These are phyloP conservation scores for Melaleuca alternifolia DNA, from an alignment of 345 rosid genomes.

Conservation along the genomic window DNA sequence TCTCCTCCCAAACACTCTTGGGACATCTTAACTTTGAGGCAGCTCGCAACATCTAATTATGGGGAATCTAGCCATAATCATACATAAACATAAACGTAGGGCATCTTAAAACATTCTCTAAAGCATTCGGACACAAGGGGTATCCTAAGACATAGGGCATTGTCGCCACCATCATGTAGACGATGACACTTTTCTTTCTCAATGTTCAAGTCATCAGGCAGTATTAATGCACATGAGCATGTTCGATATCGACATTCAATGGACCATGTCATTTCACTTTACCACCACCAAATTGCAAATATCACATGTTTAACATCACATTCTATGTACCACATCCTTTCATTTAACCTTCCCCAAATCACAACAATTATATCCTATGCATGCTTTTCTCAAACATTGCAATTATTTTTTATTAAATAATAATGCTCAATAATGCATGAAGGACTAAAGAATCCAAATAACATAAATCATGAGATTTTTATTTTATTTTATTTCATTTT, in stretches of 20 bases:
- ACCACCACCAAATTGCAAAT: rapidly evolving
- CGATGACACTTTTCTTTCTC: no score
- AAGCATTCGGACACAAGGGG: no score
- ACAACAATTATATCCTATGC: no score
- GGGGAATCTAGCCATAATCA: background rate
- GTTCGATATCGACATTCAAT: rapidly evolving
- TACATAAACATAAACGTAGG: no score
- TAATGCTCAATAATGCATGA: no score
- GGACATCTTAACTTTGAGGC: rapidly evolving
- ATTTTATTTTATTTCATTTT: no score
- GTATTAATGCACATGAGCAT: background rate
- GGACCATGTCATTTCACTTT: background rate
- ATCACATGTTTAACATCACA: background rate
- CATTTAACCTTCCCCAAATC: no score
- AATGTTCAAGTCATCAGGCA: background rate
- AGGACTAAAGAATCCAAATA: no score
- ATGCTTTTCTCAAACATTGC: no score
- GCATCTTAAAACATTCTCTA: rapidly evolving
- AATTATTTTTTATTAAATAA: no score
- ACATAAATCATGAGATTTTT: no score
- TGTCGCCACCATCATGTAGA: background rate
- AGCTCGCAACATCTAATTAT: rapidly evolving
- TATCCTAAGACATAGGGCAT: rapidly evolving
- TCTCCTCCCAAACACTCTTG: rapidly evolving
- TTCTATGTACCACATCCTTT: no score